Evolutionary conservation across 768 basidiomycete species (phyloP), one percentile per base, ranked within the genome.

Genomic region (Antrodiella citrinella): DNA sequence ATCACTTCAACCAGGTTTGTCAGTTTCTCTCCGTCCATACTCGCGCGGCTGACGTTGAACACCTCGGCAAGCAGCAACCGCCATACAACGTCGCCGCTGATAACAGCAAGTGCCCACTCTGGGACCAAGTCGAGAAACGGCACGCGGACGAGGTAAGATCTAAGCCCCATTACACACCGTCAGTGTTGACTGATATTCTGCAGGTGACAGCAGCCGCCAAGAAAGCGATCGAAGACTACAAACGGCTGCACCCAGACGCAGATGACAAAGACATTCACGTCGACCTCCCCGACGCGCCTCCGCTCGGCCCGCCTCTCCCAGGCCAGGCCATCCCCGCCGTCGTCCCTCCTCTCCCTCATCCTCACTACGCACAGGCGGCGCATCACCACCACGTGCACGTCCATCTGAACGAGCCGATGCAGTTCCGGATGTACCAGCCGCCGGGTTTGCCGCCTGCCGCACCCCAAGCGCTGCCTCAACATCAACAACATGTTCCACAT

Each of bases 161-260:
- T 13, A 40, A n/a, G n/a, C n/a, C n/a, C n/a, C n/a, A n/a, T n/a
- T n/a, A n/a, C n/a, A n/a, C n/a, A n/a, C n/a, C n/a, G n/a, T n/a
- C n/a, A n/a, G n/a, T n/a, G n/a, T n/a, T n/a, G n/a, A n/a, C n/a
- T n/a, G n/a, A n/a, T 44, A 42, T 35, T 19, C 5, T 22, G 1
- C 47, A 89, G 87, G 86, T 90, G 30, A 76, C 77, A 46, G 41
- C 15, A 19, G 89, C 88, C 0, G 81, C 79, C 11, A 76, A 84
- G 58, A 72, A 67, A 46, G 86, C 87, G 0, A 62, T 81, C n/a
- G 77, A 73, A n/a, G 74, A 84, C 19, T 78, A 78, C 60, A 78
- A 76, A 55, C 65, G 64, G 22, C 66, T 72, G 3, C 72, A 86
- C 42, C 86, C 87, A 0, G 83, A 90, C 19, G 71, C 81, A 20